Evolutionary conservation across 345 rosid species (phyloP).

Genomic region (Brassica nigra): DNA sequence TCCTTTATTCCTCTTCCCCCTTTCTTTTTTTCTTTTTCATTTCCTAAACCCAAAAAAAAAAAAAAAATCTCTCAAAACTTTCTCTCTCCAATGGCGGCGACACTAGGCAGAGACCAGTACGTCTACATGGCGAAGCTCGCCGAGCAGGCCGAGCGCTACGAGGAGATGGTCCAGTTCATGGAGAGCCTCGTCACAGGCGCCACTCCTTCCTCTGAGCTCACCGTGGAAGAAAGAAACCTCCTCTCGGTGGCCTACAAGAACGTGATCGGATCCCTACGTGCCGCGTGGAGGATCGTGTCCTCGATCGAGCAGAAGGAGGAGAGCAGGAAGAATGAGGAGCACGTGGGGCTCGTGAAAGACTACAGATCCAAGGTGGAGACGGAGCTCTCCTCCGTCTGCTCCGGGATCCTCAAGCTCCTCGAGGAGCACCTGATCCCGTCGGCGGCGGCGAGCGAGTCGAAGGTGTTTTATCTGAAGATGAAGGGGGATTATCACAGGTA

Average conservation of each 20-base stretch:
- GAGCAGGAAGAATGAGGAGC: slow-evolving; percentile 91
- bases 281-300: slow-evolving; percentile 94
- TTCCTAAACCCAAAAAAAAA: background rate
- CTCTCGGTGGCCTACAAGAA: slow-evolving; percentile 95
- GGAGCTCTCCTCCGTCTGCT: slow-evolving; percentile 80
- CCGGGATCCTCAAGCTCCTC: slow-evolving; percentile 61
- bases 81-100: slow-evolving; percentile 42
- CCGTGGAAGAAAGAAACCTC: slow-evolving; percentile 92
- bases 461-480: slow-evolving; percentile 95
- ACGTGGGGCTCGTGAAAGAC: slow-evolving; percentile 82
- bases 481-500: slow-evolving; percentile 95
- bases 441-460: slow-evolving; percentile 72
- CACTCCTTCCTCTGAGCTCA: slow-evolving; percentile 81
- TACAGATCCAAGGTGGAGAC: slow-evolving; percentile 90
- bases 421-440: slow-evolving; percentile 82
- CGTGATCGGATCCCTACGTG: slow-evolving; percentile 98
- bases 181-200: slow-evolving; percentile 72
- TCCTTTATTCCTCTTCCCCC: slow-evolving; percentile 29
- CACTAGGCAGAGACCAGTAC: slow-evolving; percentile 75
- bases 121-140: slow-evolving; percentile 93
- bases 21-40: background rate
- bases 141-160: slow-evolving; percentile 98
- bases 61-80: background rate
- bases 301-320: slow-evolving; percentile 98
- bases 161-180: slow-evolving; percentile 98